Evolutionary conservation across 2,329 filamentous ascomycete genomes (phyloP).

Genomic region (Colletotrichum sp.): DNA sequence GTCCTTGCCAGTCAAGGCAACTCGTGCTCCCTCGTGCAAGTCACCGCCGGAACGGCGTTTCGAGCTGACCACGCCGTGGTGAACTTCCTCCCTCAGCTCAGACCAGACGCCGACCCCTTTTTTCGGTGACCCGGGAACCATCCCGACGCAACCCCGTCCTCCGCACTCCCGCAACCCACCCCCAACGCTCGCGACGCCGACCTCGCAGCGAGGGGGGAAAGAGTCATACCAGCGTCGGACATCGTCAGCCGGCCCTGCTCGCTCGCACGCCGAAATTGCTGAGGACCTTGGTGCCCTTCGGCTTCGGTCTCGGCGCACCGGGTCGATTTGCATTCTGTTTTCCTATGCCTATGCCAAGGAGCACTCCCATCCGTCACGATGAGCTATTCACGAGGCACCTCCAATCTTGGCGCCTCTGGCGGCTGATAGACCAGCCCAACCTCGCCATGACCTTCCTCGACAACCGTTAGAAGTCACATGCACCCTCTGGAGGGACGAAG

Average conservation of each 20-base stretch:
- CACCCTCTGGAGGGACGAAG: neutral
- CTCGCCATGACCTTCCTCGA: neutral
- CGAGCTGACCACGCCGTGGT: neutral
- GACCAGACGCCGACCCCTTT: neutral
- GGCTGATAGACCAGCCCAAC: neutral
- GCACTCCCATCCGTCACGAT: neutral
- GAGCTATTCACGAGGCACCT: neutral
- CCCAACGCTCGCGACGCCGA: neutral
- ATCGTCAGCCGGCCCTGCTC: neutral
- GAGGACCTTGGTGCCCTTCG: neutral
- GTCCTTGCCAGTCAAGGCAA: neutral
- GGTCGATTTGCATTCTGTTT: neutral
- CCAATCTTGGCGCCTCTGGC: neutral
- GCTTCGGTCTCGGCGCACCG: neutral
- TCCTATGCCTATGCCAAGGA: too few relatives aligned
- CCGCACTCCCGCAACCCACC: neutral
- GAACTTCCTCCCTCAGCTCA: neutral
- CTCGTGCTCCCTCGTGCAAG: neutral
- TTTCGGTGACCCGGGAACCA: conserved; percentile 6
- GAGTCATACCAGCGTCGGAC: neutral
- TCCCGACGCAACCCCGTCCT: neutral
- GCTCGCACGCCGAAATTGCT: neutral
- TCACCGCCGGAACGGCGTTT: neutral
- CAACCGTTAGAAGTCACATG: neutral
- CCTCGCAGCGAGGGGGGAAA: neutral